These are phyloP conservation scores for Podospora comata DNA, from an alignment of 495 filamentous ascomycete species.

Conservation along the genomic window DNA sequence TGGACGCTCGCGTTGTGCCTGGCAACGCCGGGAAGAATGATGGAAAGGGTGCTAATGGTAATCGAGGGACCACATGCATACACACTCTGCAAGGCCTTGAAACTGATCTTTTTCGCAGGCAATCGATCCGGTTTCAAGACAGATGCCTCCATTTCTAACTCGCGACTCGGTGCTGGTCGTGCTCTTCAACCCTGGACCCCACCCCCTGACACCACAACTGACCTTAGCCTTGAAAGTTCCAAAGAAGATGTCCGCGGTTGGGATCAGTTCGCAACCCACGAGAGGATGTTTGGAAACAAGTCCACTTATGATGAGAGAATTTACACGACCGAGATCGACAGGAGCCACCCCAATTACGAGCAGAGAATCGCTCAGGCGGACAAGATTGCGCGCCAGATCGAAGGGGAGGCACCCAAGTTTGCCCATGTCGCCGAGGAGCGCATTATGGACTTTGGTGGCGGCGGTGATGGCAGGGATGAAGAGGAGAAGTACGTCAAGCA, in stretches of 20 bases:
- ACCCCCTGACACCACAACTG: conserved; percentile 55
- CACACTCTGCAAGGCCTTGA: neutral
- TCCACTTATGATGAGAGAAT: conserved; percentile 89
- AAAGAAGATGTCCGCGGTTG: conserved; percentile 51
- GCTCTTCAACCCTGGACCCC: conserved; percentile 83
- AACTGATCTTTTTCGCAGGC: conserved; percentile 25
- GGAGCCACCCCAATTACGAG: conserved; percentile 72
- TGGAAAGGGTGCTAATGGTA: conserved; percentile 70
- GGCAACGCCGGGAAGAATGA: conserved; percentile 40
- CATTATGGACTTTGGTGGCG: conserved; percentile 57
- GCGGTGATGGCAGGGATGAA: conserved; percentile 63
- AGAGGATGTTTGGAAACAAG: conserved; percentile 79
- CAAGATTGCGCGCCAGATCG: conserved; percentile 85
- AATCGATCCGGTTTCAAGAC: conserved; percentile 67
- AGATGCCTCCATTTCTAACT: conserved; percentile 82
- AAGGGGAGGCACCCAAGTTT: conserved; percentile 63
- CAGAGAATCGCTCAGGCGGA: conserved; percentile 73
- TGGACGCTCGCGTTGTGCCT: conserved; percentile 61
- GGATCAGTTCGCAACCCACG: conserved; percentile 94
- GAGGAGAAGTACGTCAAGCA: conserved; percentile 76
- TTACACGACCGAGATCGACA: conserved; percentile 89
- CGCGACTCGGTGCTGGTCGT: conserved; percentile 65
- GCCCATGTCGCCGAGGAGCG: conserved; percentile 86
- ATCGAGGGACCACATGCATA: conserved; percentile 15
- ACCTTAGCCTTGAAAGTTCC: conserved; percentile 66